Conservation (phyloP, 345 rosid genomes). For the Bretschneidera sinensis region DNA sequence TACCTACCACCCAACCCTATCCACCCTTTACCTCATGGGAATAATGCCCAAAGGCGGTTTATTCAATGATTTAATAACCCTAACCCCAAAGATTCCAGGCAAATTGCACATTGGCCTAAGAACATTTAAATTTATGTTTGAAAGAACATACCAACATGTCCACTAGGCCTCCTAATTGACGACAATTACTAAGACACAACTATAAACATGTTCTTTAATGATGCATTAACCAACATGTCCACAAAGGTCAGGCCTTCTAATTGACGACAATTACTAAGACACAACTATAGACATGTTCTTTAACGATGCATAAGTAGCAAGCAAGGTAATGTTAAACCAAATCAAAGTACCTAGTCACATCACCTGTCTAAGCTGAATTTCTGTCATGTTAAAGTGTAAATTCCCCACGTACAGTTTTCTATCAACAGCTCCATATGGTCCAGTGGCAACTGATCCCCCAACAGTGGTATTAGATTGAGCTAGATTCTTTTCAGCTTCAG, state of each 20-base stretch:
- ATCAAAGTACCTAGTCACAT: slow-evolving; percentile 9
- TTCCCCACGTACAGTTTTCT: slow-evolving; percentile 93
- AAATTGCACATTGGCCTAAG: no score
- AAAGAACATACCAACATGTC: no score
- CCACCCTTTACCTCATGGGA: no score
- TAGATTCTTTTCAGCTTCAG: slow-evolving; percentile 97
- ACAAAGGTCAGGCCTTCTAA: neutral
- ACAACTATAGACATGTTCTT: no score
- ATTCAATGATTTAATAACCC: no score
- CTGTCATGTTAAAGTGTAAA: slow-evolving; percentile 90
- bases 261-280: neutral
- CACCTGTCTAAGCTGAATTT: slow-evolving; percentile 88
- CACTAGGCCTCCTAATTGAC: no score
- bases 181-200: neutral
- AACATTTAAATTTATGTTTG: no score
- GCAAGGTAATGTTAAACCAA: neutral
- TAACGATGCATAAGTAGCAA: neutral
- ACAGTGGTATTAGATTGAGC: slow-evolving; percentile 64
- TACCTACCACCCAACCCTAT: no score
- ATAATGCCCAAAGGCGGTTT: no score
- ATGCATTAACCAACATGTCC: no score
- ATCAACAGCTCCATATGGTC: slow-evolving; percentile 76
- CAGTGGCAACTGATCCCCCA: slow-evolving; percentile 42
- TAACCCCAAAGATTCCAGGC: no score
- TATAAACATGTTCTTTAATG: no score